Base-by-base conservation (phyloP, 768 basidiomycete genomes). In the Lentinula sp. region DNA sequence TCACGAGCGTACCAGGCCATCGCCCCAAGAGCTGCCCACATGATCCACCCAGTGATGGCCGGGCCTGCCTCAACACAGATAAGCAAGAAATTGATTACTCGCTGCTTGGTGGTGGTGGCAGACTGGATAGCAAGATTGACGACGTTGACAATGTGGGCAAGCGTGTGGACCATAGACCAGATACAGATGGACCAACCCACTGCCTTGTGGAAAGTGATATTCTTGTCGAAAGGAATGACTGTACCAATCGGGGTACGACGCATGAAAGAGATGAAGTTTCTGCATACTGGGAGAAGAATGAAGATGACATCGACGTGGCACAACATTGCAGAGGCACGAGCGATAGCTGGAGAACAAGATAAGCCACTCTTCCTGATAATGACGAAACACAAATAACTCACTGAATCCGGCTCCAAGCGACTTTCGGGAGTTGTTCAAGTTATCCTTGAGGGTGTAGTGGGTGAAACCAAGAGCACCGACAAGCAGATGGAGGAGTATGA, bases 221-320 rank as follows among this genome's bases (percentile, higher is more conserved):
- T 87, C 74, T 87, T 85, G 76, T 89, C 88, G 64, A 85, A 85
- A 51, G 79, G 79, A 61, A 96, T 91, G 75, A 93, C 73, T 64
- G 84, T 80, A 76, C 91, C 92, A 62, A 98, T 78, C 2, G 94
- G 85, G 0, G 93, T 93, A 57, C 87, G 85, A 32, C 96, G 89
- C 52, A 96, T 81, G 50, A 95, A 66, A 23, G 94, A 95, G 73
- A 97, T 84, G 76, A 97, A 93, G 76, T 93, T 95, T 63, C 95
- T 86, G 81, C 95, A 98, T 71, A 98, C 84, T 32, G 95, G 96
- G 35, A 98, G 83, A 54, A 98, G 85, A 73, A 98, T 95, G 79
- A 96, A 92, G 64, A 92, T 85, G 62, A 93, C 87, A 74, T 97
- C 92, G 67, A 96, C 81, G 67, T 97, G 93, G 8, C 97, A 83